phyloP scores from a whole-genome alignment of 352 stramenopile species.

The Aphanomyces invadans region DNA sequence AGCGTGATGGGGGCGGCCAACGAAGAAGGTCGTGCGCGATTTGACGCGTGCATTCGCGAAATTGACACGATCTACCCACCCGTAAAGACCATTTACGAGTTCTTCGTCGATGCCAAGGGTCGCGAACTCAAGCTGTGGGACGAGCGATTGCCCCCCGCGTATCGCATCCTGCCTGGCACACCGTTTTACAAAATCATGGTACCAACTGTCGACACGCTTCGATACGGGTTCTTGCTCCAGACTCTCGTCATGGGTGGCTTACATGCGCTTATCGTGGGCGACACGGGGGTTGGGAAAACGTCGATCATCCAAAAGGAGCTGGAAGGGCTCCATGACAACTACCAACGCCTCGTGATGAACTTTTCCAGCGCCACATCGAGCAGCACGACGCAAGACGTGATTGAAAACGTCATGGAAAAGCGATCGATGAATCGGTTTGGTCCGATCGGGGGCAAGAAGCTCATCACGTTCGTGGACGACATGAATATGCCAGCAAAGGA shows the following conservation, averaged over 20 bases:
- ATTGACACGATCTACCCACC: conserved; percentile 90
- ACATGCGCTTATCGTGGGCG: conserved; percentile 81
- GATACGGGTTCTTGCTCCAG: conserved; percentile 75
- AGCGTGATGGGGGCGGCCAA: conserved; percentile 79
- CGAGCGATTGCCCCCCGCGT: conserved; percentile 68
- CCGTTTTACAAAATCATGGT: conserved; percentile 85
- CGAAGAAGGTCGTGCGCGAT: conserved; percentile 74
- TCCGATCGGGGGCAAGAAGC: conserved; percentile 75
- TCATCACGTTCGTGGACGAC: conserved; percentile 89
- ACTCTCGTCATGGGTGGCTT: conserved; percentile 66
- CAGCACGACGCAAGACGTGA: conserved; percentile 82
- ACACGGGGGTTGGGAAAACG: conserved; percentile 87
- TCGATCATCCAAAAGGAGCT: conserved; percentile 77
- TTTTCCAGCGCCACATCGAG: conserved; percentile 87
- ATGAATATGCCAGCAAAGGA: conserved; percentile 91
- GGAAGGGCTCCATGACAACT: conserved; percentile 63
- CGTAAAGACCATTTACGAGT: conserved; percentile 90
- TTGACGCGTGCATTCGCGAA: conserved; percentile 84
- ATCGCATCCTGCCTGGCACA: conserved; percentile 57
- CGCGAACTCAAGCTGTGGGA: conserved; percentile 81
- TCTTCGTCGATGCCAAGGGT: conserved; percentile 78
- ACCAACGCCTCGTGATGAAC: conserved; percentile 76
- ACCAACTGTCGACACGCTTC: conserved; percentile 75
- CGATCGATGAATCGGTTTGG: conserved; percentile 83
- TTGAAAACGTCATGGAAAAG: conserved; percentile 89